These are phyloP conservation scores for Mediolabrus comicus DNA, from an alignment of 108 stramenopile species.

Conservation along the genomic window DNA sequence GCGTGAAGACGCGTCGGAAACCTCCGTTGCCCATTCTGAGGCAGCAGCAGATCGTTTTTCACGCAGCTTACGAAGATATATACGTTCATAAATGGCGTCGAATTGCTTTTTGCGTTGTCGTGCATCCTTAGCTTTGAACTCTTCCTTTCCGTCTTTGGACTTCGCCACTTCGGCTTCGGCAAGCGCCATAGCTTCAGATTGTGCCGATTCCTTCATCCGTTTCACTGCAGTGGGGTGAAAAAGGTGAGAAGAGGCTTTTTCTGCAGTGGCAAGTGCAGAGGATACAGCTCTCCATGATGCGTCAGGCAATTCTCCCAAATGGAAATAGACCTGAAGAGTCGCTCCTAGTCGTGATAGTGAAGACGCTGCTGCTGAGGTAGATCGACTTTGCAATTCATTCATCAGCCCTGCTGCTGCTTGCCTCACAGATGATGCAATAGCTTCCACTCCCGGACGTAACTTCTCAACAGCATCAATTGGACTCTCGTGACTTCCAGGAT, in stretches of 20 bases:
- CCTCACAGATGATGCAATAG: constrained; percentile 47
- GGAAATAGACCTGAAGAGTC: constrained; percentile 84
- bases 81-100: constrained; percentile 48
- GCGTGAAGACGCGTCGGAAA: constrained; percentile 60
- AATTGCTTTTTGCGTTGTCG: constrained; percentile 59
- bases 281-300: constrained; percentile 79
- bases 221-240: constrained; percentile 43
- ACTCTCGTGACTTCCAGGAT: constrained; percentile 1
- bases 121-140: constrained; percentile 43
- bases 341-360: constrained; percentile 60
- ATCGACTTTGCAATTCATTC: constrained; percentile 51
- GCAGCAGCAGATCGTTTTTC: constrained; percentile 64
- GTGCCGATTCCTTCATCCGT: constrained; percentile 36
- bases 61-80: constrained; percentile 60
- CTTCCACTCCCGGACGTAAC: constrained; percentile 26
- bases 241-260: constrained; percentile 42
- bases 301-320: constrained; percentile 76
- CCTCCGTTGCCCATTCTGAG: constrained; percentile 51
- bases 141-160: constrained; percentile 42
- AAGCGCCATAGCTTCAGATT: constrained; percentile 41
- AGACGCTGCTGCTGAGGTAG: constrained; percentile 29
- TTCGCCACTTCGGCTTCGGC: constrained; percentile 48
- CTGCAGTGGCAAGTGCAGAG: constrained; percentile 52
- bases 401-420: constrained; percentile 63
- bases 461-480: constrained; percentile 67